Evolutionary conservation across 108 stramenopile species (phyloP), one percentile per base, ranked within the genome.

Genomic region (Cyclostephanos invisitatus): DNA sequence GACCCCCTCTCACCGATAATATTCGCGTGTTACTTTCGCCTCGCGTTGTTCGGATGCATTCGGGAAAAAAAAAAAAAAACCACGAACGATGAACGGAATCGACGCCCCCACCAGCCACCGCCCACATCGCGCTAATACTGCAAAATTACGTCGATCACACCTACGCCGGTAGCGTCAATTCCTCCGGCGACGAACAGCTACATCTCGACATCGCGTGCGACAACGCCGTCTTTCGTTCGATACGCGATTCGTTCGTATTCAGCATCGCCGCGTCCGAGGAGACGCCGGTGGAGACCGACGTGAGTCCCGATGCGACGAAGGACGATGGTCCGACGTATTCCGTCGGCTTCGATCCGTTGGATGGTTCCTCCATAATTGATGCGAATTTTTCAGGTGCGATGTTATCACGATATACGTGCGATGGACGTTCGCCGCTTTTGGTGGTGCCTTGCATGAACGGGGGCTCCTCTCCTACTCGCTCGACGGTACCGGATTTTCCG

Each of bases 281-380:
- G 73, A 89, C 87, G 7, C 91, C 91, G 29, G 73, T 38, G 3
- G 83, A 87, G 64, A 86, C 85, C 0, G 56, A 81, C 61, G 74
- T 85, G 40, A 36, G 68, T 20, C 57, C 78, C 44, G 75, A 63
- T 1, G 78, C 44, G 47, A 51, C 24, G n/a, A 49, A 80, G 8
- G 68, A 74, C 2, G 55, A 75, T 64, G 75, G 61, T 15, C 71
- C 77, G 9, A 57, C 46, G 53, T 95, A 78, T 59, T 91, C 89
- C 11, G 72, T 93, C 5, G 89, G 86, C 48, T 95, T 91, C 65
- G 97, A 98, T 84, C 97, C 97, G n/a, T 82, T 98, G 55, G 97
- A 98, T 78, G 97, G 97, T 46, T 91, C 90, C 18, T 92, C 89
- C 22, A 96, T 96, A 68, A 92, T 96, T 61, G 97, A 96, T 69